phyloP scores from a whole-genome alignment of 371 early-diverging fungal species.

The Mucor plumbeus region DNA sequence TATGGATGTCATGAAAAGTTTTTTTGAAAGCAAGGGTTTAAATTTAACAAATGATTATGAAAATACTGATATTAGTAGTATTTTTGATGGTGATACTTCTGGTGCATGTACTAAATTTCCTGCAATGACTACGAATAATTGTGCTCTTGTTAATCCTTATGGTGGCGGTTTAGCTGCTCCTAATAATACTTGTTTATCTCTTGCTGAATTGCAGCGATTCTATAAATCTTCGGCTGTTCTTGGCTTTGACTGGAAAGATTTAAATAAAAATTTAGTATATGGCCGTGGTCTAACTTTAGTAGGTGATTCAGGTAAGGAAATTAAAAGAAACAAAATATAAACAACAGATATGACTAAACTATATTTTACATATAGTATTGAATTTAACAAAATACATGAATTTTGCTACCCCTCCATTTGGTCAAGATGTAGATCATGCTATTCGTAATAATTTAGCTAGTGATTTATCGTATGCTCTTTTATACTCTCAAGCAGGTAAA shows the following conservation, averaged over 20 bases:
- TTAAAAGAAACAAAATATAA: neutral
- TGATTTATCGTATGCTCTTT: constrained; percentile 52
- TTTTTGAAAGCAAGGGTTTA: constrained; percentile 43
- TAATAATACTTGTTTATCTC: constrained; percentile 41
- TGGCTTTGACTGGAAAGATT: constrained; percentile 52
- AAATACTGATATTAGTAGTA: constrained; percentile 52
- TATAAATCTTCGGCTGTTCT: constrained; percentile 27
- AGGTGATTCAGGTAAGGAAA: constrained; percentile 54
- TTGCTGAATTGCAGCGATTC: constrained; percentile 34
- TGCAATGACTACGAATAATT: constrained; percentile 24
- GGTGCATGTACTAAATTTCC: constrained; percentile 43
- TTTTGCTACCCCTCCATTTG: constrained; percentile 20
- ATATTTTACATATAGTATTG: constrained; percentile 26
- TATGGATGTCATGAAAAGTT: constrained; percentile 41
- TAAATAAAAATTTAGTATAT: constrained; percentile 28
- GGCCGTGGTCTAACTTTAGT: constrained; percentile 45
- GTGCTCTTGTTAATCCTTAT: constrained; percentile 52
- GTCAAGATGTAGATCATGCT: constrained; percentile 29
- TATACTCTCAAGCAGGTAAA: constrained; percentile 39
- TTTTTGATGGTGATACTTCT: constrained; percentile 52
- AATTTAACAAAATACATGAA: constrained; percentile 40
- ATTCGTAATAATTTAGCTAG: constrained; percentile 40
- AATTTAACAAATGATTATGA: constrained; percentile 55
- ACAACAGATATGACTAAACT: neutral
- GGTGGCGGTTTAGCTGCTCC: constrained; percentile 38